These are phyloP conservation scores for Lactuca sativa DNA, from an alignment of 129 eudicot genomes.

Conservation along the genomic window DNA sequence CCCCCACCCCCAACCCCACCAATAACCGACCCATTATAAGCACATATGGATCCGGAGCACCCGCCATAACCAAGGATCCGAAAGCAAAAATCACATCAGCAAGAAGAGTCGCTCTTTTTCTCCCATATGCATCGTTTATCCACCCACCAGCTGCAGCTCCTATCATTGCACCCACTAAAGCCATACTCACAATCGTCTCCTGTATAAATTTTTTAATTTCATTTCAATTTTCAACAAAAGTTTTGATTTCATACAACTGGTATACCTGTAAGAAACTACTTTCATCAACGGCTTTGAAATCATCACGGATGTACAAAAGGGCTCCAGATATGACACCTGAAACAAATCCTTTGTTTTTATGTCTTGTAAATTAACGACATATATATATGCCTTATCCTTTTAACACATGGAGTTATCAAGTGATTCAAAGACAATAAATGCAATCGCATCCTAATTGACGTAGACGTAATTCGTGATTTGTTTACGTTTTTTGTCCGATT, in stretches of 20 bases:
- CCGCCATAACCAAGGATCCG: slow-evolving; percentile 88
- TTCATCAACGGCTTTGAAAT: slow-evolving; percentile 52
- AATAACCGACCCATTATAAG: slow-evolving; percentile 81
- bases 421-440: slow-evolving; percentile 5
- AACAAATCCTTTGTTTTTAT: background rate
- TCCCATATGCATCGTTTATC: slow-evolving; percentile 86
- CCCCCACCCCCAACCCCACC: slow-evolving; percentile 92
- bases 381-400: background rate
- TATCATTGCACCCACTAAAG: slow-evolving; percentile 92
- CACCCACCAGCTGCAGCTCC: slow-evolving; percentile 92
- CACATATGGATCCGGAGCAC: slow-evolving; percentile 82
- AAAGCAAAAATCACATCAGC: slow-evolving; percentile 78
- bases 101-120: slow-evolving; percentile 83
- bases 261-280: slow-evolving; percentile 68
- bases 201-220: slow-evolving; percentile 13
- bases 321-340: slow-evolving; percentile 89
- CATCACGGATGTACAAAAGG: slow-evolving; percentile 71
- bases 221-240: background rate
- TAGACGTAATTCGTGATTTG: background rate
- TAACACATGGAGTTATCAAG: background rate
- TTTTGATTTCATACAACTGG: no score
- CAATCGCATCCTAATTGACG: slow-evolving; percentile 11
- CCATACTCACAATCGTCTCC: slow-evolving; percentile 99
- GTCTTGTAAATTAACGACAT: background rate
- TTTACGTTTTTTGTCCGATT: background rate